Conservation (phyloP, 345 rosid genomes). For the Boechera retrofracta region DNA sequence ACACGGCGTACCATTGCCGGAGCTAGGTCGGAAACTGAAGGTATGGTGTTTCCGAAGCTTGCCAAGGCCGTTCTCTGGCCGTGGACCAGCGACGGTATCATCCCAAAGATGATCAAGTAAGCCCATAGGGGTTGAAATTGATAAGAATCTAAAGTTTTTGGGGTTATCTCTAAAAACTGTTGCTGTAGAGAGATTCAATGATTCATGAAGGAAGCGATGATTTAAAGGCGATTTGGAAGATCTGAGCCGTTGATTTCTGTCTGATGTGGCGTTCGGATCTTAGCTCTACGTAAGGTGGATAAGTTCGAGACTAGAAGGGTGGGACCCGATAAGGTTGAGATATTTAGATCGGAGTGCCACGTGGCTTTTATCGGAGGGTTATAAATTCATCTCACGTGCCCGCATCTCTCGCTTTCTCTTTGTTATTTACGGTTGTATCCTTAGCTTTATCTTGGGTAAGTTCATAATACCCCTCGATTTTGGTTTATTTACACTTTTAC, state of each 20-base stretch:
- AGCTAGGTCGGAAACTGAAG: constrained; percentile 63
- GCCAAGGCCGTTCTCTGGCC: constrained; percentile 93
- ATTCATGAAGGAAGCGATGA: constrained; percentile 21
- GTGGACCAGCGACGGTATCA: constrained; percentile 97
- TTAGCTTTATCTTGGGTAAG: constrained; percentile 31
- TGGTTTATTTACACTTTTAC: constrained; percentile 20
- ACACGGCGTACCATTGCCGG: constrained; percentile 84
- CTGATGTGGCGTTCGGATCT: constrained; percentile 50
- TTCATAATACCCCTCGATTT: not conserved
- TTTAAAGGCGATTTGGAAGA: constrained; percentile 24
- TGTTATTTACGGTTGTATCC: constrained; percentile 34
- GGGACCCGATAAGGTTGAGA: constrained; percentile 48
- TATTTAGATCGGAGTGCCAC: constrained; percentile 31
- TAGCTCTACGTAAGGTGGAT: constrained; percentile 51
- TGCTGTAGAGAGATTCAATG: constrained; percentile 47
- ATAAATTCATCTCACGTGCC: constrained; percentile 46
- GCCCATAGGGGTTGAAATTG: constrained; percentile 56
- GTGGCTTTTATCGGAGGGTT: constrained; percentile 43
- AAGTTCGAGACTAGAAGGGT: constrained; percentile 52
- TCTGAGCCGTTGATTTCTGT: constrained; percentile 54
- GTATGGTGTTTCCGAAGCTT: constrained; percentile 81
- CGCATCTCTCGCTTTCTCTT: constrained; percentile 13
- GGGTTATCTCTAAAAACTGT: not conserved
- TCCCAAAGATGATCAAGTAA: constrained; percentile 96
- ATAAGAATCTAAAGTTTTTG: not conserved